Evolutionary conservation across 352 stramenopile species (phyloP).

Genomic region (Globisporangium orthogonon): DNA sequence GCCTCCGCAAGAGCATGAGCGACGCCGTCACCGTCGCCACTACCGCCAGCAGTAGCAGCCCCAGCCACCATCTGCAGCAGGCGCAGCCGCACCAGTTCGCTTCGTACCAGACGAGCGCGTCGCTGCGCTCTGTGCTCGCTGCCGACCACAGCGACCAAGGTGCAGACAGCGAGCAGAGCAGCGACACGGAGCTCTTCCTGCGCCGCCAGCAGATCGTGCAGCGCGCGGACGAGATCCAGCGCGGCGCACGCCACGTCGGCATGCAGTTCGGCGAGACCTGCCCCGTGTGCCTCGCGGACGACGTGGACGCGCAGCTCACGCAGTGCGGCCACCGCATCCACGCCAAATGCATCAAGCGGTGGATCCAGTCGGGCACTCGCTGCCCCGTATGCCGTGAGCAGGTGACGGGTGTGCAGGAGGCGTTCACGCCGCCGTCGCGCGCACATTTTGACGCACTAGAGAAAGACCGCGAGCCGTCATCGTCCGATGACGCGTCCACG

Average conservation of each 20-base stretch:
- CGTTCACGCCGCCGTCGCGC: slow-evolving; percentile 32
- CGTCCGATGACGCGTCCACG: slow-evolving; percentile 34
- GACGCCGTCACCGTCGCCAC: slow-evolving; percentile 8
- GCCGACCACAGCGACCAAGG: slow-evolving; percentile 15
- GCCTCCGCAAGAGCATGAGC: slow-evolving; percentile 25
- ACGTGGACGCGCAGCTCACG: slow-evolving; percentile 65
- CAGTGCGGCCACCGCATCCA: slow-evolving; percentile 62
- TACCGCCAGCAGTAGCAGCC: slow-evolving; percentile 11
- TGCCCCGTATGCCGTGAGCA: slow-evolving; percentile 64
- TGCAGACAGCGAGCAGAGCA: slow-evolving; percentile 5
- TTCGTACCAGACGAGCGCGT: slow-evolving; percentile 23
- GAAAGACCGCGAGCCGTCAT: slow-evolving; percentile 38
- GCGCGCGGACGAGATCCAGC: slow-evolving; percentile 59
- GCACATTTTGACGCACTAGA: slow-evolving; percentile 25
- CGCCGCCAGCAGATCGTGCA: slow-evolving; percentile 37
- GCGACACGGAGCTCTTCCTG: slow-evolving; percentile 19
- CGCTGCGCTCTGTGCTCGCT: slow-evolving; percentile 25
- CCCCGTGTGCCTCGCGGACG: slow-evolving; percentile 61
- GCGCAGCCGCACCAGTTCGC: neutral
- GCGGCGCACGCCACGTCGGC: slow-evolving; percentile 50
- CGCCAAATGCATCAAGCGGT: slow-evolving; percentile 76
- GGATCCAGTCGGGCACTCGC: slow-evolving; percentile 56
- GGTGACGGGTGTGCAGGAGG: slow-evolving; percentile 46
- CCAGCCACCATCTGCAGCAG: neutral
- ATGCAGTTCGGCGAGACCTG: slow-evolving; percentile 61